Evolutionary conservation across 75 land plant species (phyloP).

Genomic region (Selaginella tamariscina): DNA sequence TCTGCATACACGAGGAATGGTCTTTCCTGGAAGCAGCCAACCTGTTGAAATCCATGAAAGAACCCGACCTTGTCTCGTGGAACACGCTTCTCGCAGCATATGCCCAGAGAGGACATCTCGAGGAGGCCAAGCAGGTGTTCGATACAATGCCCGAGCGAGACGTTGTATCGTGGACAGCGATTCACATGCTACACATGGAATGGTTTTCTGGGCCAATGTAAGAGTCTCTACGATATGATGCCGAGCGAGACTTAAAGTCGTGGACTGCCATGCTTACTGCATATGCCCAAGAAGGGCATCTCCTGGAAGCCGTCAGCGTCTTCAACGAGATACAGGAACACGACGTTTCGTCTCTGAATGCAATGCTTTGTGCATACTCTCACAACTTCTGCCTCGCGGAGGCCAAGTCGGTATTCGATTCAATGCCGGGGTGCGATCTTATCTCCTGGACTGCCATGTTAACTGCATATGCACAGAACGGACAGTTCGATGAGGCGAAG

Average conservation of each 20-base stretch:
- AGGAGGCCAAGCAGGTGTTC: background rate
- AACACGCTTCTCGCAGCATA: background rate
- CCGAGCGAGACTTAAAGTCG: background rate
- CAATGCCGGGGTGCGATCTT: background rate
- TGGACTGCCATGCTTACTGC: background rate
- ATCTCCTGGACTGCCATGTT: background rate
- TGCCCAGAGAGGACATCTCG: slow-evolving; percentile 1
- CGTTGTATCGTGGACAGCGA: background rate
- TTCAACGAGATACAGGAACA: background rate
- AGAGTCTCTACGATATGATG: background rate
- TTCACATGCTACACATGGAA: slow-evolving; percentile 1
- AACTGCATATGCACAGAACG: background rate
- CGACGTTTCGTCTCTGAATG: background rate
- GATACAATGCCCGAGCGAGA: slow-evolving; percentile 1
- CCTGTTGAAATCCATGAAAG: background rate
- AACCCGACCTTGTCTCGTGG: slow-evolving; percentile 2
- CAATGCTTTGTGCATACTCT: background rate
- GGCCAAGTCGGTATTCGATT: background rate
- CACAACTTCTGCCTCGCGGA: background rate
- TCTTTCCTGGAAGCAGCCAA: background rate
- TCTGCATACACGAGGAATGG: slow-evolving; percentile 5
- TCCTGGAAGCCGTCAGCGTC: background rate
- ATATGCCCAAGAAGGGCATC: slow-evolving; percentile 5
- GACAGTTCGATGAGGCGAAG: background rate
- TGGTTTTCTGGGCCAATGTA: background rate